Base-by-base conservation (phyloP, 441 rosid species). In the Syzygium malaccense region DNA sequence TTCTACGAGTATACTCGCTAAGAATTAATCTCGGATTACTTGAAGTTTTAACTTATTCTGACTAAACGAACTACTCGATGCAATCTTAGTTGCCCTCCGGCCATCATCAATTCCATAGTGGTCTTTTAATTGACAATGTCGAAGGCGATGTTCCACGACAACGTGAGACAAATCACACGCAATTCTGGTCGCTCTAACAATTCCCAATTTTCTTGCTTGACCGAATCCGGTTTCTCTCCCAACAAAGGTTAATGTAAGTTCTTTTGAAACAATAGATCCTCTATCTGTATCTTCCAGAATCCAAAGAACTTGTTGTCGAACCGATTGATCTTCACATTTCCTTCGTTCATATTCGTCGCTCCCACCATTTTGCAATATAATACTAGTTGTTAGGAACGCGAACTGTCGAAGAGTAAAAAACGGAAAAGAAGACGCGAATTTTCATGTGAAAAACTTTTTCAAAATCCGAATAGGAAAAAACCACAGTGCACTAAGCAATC, bases 311-410 rank as follows among this genome's bases (percentile, higher is more conserved):
- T 64, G 26, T 26, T 15, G 10, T 55, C 25, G 7, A 15, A 54
- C 17, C 3, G 11, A 19, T 56, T 26, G 10, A 56, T 56, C 26
- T 56, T 56, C 26, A 14, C 37, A 33, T 14, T 64, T 20, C 17
- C 79, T 68, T 68, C 8, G 14, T 19, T 48, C 26, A 33, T 33
- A 68, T 68, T 33, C 4, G 5, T 33, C 3, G 48, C 79, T 32
- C 14, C 79, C 79, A 20, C 20, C 20, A 33, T 33, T 18, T 33
- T 48, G 20, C 26, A 26, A 68, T 33, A 14, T 33, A 37, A 68
- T 33, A 68, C 4, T 0, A 9, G 1, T 19, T 18, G 7, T 33
- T 68, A 19, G 25, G 4, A 68, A 33, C 2, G 0, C 1, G 0
- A 68, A 68, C 1, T 19, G 2, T 19, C 0, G 1, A 66, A 9